Evolutionary conservation across 2,329 filamentous ascomycete genomes (phyloP), one percentile per base, ranked within the genome.

Genomic region (Colletotrichum sansevieriae): DNA sequence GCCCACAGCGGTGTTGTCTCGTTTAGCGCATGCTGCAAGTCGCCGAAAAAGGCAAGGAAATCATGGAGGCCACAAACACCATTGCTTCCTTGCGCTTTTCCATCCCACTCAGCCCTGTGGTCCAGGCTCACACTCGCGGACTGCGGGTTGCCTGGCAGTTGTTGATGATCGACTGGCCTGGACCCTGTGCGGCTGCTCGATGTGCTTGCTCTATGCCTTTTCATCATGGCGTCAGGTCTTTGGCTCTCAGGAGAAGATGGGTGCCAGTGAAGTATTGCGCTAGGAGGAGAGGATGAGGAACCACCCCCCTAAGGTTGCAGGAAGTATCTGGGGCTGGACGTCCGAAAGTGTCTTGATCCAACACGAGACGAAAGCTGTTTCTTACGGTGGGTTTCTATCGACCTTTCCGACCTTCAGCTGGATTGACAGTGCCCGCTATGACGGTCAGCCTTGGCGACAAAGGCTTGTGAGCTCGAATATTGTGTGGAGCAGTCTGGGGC

Each of bases 31-130:
- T 35, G 20, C 58, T 67, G 64, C 52, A 57, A 13, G 41, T 52
- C 64, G 64, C 59, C 64, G 43, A 52, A 57, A 63, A 10, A 25
- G 64, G 59, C 25, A 57, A 18, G 41, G 29, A 35, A 63, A 20
- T 52, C 46, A 55, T 33, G 43, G 25, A 15, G 22, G 64, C 51
- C 35, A 25, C 20, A n/a, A 46, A 4, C 46, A 13, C 25, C 52
- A 35, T 9, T 25, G n/a, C 25, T 15, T 49, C 4, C n/a, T 33
- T 18, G 33, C 4, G 13, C 10, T n/a, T 35, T 57, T n/a, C 29
- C 29, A 29, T 8, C 29, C 29, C 29, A 29, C 47, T 63, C 58
- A 67, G 64, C 64, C 64, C 64, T 67, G 64, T 62, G 58, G 51
- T 49, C 33, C 22, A 33, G 58, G 43, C 9, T 39, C 37, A 62